These are phyloP conservation scores for Trypanosomatidae sp. DNA, from an alignment of 208 protist genomes.

Conservation along the genomic window DNA sequence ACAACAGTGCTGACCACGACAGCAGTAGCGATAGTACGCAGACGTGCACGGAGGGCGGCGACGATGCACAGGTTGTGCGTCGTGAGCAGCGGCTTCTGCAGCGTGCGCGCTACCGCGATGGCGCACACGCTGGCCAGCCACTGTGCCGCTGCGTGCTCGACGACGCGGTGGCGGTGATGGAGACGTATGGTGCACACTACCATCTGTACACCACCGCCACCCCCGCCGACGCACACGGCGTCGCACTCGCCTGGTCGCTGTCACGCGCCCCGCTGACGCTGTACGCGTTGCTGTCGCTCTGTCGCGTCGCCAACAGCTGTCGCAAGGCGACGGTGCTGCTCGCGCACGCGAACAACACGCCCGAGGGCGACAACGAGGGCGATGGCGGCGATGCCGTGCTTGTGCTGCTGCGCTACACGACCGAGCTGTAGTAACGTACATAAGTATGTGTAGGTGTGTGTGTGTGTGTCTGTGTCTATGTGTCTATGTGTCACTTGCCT, in stretches of 20 bases:
- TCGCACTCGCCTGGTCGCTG: constrained; percentile 41
- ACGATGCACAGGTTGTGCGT: no score
- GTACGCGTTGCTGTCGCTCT: constrained; percentile 31
- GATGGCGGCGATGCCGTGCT: no score
- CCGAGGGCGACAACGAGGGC: constrained; percentile 5
- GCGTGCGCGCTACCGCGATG: constrained; percentile 5
- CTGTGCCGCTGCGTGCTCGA: constrained; percentile 24
- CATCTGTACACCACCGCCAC: constrained; percentile 39
- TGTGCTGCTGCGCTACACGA: constrained; percentile 34
- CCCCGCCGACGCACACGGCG: constrained; percentile 32
- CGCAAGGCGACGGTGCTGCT: constrained; percentile 43
- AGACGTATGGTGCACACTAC: constrained; percentile 55
- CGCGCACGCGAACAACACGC: not conserved
- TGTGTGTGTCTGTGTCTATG: no score
- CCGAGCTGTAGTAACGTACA: constrained; percentile 15
- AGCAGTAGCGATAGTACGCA: no score
- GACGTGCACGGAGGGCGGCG: no score
- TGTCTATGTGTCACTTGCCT: no score
- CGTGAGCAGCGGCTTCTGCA: constrained; percentile 5
- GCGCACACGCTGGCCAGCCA: constrained; percentile 1
- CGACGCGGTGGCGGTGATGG: constrained; percentile 16
- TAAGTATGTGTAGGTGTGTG: no score
- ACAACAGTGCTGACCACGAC: no score
- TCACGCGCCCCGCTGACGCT: constrained; percentile 5
- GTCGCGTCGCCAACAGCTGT: constrained; percentile 67